A percentile compares a stretch with the other conserved stretches of the same genome.
phyloP scores from a whole-genome alignment of 1,139 yeast genomes.

The Pneumocystis carinii region DNA sequence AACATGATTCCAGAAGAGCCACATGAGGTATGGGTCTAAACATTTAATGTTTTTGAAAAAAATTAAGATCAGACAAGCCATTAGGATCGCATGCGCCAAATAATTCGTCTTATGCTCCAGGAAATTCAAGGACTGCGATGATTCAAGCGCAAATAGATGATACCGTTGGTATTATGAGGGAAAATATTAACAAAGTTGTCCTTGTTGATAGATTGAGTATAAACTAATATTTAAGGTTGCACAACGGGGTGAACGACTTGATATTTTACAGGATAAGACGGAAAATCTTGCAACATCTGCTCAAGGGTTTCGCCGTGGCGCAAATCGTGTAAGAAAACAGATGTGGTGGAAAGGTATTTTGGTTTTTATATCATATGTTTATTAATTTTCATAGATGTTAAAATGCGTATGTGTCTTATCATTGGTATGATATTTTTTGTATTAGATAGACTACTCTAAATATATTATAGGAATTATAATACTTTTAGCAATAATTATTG shows the following conservation, averaged over 20 bases:
- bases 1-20: neutral
- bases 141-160: conserved; percentile 66
- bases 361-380: neutral
- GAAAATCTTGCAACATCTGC: conserved; percentile 88
- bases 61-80: neutral
- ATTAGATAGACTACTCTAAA: neutral
- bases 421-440: conserved; percentile 62
- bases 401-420: conserved; percentile 85
- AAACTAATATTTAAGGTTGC: conserved; percentile 6
- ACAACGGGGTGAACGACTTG: conserved; percentile 74
- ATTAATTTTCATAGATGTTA: conserved; percentile 44
- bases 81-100: neutral
- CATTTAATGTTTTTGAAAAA: neutral
- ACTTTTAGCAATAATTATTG: neutral
- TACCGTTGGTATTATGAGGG: conserved; percentile 96
- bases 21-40: neutral
- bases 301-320: conserved; percentile 91
- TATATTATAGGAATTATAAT: neutral
- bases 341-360: conserved; percentile 76
- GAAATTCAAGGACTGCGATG: conserved; percentile 11
- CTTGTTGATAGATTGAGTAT: conserved; percentile 18
- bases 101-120: neutral
- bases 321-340: conserved; percentile 92
- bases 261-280: conserved; percentile 76
- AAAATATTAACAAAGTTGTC: conserved; percentile 69